Percentiles rank a stretch among this genome's conserved stretches.
phyloP scores from a whole-genome alignment of 148 eudicot species.

The Diospyros lotus region DNA sequence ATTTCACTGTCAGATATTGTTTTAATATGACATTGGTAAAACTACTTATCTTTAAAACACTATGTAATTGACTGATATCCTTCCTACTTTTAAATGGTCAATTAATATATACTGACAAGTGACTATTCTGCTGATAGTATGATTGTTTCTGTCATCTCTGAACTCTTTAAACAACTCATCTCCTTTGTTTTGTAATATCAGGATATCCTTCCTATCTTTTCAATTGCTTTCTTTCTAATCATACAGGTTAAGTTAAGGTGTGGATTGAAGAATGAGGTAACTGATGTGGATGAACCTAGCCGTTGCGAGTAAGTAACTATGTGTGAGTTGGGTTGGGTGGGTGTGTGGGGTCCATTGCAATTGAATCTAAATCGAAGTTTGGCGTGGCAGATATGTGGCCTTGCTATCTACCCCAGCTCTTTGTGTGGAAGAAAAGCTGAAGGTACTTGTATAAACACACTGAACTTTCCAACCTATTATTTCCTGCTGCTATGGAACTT shows the following conservation, averaged over 20 bases:
- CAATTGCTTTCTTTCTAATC: background rate
- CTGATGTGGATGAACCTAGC: conserved; percentile 95
- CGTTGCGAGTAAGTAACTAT: conserved; percentile 84
- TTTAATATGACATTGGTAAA: background rate
- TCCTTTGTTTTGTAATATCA: background rate
- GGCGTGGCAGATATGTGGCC: conserved; percentile 65
- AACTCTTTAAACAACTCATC: background rate
- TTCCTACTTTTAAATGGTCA: background rate
- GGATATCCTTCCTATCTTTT: background rate
- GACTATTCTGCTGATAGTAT: background rate
- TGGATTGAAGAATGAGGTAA: conserved; percentile 76
- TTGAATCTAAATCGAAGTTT: background rate
- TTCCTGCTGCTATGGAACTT: conserved; percentile 1
- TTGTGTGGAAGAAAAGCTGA: conserved; percentile 72
- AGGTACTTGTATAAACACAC: conserved; percentile 43
- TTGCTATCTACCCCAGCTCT: conserved; percentile 73
- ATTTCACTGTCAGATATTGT: conserved; percentile 2
- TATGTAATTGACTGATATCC: background rate
- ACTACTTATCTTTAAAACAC: background rate
- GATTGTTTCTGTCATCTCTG: background rate
- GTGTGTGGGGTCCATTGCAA: too few relatives aligned
- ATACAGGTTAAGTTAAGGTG: conserved; percentile 86
- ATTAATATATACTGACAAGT: background rate
- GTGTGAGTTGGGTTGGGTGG: too few relatives aligned
- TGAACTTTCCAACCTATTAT: conserved; percentile 1